These are phyloP conservation scores for Ceratobasidium theobromae DNA, from an alignment of 1,284 basidiomycete species.

Conservation along the genomic window DNA sequence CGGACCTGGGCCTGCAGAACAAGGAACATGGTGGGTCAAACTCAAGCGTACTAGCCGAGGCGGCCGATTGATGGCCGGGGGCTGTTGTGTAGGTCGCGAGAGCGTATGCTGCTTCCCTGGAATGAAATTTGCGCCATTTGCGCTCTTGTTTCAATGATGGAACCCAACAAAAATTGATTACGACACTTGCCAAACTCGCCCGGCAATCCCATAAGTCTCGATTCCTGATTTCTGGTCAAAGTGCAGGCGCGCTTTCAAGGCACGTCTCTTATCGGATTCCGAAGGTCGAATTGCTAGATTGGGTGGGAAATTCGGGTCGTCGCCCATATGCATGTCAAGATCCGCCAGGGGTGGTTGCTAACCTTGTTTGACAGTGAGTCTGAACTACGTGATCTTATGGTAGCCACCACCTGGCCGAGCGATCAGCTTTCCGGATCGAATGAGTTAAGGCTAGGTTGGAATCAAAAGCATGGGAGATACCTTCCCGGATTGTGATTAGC, in stretches of 20 bases:
- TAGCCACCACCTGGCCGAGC: too few species aligned
- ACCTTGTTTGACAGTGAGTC: too few species aligned
- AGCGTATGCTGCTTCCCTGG: slow-evolving; percentile 69
- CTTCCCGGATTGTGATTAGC: too few species aligned
- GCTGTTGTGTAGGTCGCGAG: slow-evolving; percentile 52
- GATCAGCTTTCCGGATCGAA: not conserved
- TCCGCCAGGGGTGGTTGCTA: not conserved
- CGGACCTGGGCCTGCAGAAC: slow-evolving; percentile 37
- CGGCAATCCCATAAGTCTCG: slow-evolving; percentile 32
- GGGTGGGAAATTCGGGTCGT: slow-evolving; percentile 26
- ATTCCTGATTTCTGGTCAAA: slow-evolving; percentile 23
- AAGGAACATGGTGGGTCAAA: slow-evolving; percentile 63
- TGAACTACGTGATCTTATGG: too few species aligned
- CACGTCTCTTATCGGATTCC: not conserved
- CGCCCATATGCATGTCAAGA: slow-evolving; percentile 2
- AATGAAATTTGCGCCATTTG: not conserved
- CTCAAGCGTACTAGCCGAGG: slow-evolving; percentile 40
- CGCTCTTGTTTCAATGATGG: not conserved
- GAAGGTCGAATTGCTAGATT: slow-evolving; percentile 20
- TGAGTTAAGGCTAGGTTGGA: not conserved
- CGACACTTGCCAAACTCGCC: slow-evolving; percentile 25
- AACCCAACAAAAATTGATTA: not conserved
- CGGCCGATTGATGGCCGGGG: too few species aligned
- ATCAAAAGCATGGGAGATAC: too few species aligned
- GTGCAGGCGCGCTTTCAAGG: not conserved